Evolutionary conservation across 1,284 basidiomycete species (phyloP), one percentile per base, ranked within the genome.

Genomic region (Pascua guehoae): DNA sequence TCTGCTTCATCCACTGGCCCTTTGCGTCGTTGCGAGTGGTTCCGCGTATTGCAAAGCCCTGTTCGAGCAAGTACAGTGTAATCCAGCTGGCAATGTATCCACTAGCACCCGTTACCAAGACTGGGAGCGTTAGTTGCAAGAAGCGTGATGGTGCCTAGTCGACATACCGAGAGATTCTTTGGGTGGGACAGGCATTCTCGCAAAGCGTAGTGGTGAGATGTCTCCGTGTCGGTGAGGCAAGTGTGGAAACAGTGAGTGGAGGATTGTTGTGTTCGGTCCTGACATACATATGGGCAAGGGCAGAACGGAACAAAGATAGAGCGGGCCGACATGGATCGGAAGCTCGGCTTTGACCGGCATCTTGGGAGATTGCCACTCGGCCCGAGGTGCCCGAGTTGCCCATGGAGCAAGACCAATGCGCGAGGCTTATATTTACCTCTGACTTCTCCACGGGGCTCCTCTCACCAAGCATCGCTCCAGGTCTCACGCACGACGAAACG

Each of bases 21-120:
- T 80, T 81, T 16, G 68, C 70, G 1, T 58, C 58, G 24, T 67
- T 71, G 12, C 79, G 71, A 8, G 79, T 75, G 0, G 80, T 79
- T 15, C 77, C 78, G 4, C 78, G 67, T 15, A 81, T 75, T 5
- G 58, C 51, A 60, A 63, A 75, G 9, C 75, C 76, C 16, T 57
- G 56, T 41, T 74, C 55, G 11, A 78, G 63, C 4, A 77, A 66
- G 49, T 70, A 63, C 18, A 66, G 58, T 36, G 53, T 59, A 50
- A 74, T 63, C 56, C 74, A 68, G 41, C 65, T 65, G 15, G 69
- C 73, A 41, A 76, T 69, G 62, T 67, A 74, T 24, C 71, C 73
- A 41, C 64, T 69, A 1, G 70, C 69, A n/a, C 74, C 74, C 11
- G 73, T 72, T 47, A 74, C 65, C 16, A 74, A 64, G 16, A 74